Percentiles rank a stretch among this genome's conserved stretches.
These are phyloP conservation scores for Boletus bicolor DNA, from an alignment of 768 basidiomycete genomes.

Conservation along the genomic window DNA sequence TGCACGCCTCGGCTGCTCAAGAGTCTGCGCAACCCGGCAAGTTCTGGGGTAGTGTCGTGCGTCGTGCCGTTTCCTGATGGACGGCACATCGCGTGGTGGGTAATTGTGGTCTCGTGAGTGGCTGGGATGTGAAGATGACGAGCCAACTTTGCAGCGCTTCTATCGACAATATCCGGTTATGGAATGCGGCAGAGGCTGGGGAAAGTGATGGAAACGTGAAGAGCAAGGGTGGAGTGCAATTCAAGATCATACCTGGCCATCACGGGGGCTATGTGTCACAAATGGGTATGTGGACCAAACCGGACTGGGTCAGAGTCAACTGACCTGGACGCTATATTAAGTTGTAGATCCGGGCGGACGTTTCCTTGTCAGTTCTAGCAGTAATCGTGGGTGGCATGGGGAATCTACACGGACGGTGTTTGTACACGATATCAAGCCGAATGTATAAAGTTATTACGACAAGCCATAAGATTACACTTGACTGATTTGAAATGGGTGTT, in stretches of 20 bases:
- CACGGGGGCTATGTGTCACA: slow-evolving; percentile 93
- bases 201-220: slow-evolving; percentile 63
- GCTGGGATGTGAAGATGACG: slow-evolving; percentile 20
- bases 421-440: slow-evolving; percentile 78
- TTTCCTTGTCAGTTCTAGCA: slow-evolving; percentile 89
- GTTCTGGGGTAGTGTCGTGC: slow-evolving; percentile 90
- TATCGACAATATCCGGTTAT: slow-evolving; percentile 87
- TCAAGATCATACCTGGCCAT: slow-evolving; percentile 95
- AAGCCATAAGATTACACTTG: slow-evolving; percentile 27
- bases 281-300: slow-evolving; percentile 64
- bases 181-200: slow-evolving; percentile 82
- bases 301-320: slow-evolving; percentile 19
- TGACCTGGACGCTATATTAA: slow-evolving; percentile 34
- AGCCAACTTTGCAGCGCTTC: slow-evolving; percentile 60
- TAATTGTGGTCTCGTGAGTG: slow-evolving; percentile 12
- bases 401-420: slow-evolving; percentile 88
- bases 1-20: slow-evolving; percentile 76
- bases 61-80: slow-evolving; percentile 90
- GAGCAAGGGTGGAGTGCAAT: slow-evolving; percentile 69
- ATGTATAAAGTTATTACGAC: slow-evolving; percentile 34
- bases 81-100: slow-evolving; percentile 87
- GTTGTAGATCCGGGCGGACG: slow-evolving; percentile 82
- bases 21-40: slow-evolving; percentile 79
- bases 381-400: slow-evolving; percentile 92
- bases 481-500: slow-evolving; percentile 30